These are phyloP conservation scores for Rhynchospora tenuis DNA, from an alignment of 176 grass and related monocot species.

Conservation along the genomic window DNA sequence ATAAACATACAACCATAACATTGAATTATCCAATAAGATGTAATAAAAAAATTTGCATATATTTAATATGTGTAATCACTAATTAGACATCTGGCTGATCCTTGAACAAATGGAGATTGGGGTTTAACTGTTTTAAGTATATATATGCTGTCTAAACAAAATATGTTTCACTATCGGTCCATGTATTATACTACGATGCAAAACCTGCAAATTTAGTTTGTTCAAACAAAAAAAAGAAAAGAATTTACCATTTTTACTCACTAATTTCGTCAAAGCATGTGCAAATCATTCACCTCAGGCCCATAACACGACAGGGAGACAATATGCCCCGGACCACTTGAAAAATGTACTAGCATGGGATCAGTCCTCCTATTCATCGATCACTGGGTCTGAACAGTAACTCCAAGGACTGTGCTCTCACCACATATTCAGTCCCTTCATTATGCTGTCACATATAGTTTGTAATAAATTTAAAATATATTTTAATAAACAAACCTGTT, in stretches of 20 bases:
- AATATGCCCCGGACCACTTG: background rate
- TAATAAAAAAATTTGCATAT: too few relatives aligned
- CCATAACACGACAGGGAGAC: background rate
- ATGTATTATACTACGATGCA: background rate
- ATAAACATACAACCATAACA: too few relatives aligned
- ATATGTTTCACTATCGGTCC: background rate
- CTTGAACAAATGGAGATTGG: too few relatives aligned
- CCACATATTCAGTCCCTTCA: slow-evolving; percentile 7
- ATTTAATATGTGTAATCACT: too few relatives aligned
- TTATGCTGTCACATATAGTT: background rate
- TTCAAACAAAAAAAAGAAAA: background rate
- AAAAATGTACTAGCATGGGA: slow-evolving; percentile 3
- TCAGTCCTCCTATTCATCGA: slow-evolving; percentile 8
- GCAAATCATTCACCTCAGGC: background rate
- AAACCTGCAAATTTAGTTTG: background rate
- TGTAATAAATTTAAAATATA: background rate
- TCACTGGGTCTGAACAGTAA: slow-evolving; percentile 18
- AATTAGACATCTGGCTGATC: too few relatives aligned
- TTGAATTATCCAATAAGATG: too few relatives aligned
- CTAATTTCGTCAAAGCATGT: background rate
- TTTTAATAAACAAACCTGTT: background rate
- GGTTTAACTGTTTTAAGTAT: too few relatives aligned
- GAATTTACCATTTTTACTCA: background rate
- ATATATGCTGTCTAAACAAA: background rate
- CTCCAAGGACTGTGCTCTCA: background rate